phyloP scores from a whole-genome alignment of 805 yeast species.

The Starmerella gropengiesseri region DNA sequence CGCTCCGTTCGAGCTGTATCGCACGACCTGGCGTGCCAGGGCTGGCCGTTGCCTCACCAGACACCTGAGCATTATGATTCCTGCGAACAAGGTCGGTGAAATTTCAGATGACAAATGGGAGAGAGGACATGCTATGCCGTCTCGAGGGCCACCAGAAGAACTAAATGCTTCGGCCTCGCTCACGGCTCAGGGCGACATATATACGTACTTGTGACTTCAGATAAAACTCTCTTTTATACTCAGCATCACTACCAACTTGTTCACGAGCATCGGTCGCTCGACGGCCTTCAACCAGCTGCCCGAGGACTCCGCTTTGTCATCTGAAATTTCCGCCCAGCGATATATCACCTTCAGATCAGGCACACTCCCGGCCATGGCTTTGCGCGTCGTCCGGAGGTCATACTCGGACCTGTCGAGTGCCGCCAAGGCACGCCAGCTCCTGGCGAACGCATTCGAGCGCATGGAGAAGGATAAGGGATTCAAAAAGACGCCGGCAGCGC shows the following conservation, averaged over 20 bases:
- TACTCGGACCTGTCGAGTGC: slow-evolving; percentile 14
- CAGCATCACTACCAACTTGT: too few relatives aligned
- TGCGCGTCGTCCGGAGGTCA: slow-evolving; percentile 5
- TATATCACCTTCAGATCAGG: neutral
- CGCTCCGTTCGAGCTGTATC: neutral
- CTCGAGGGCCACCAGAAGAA: too few relatives aligned
- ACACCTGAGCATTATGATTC: slow-evolving; percentile 4
- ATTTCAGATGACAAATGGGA: slow-evolving; percentile 8
- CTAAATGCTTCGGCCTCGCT: too few relatives aligned
- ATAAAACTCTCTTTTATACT: too few relatives aligned
- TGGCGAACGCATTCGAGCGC: slow-evolving; percentile 27
- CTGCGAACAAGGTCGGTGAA: slow-evolving; percentile 6
- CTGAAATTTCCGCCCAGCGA: slow-evolving; percentile 3
- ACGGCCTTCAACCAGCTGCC: too few relatives aligned
- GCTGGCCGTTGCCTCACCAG: slow-evolving; percentile 3
- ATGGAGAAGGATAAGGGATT: slow-evolving; percentile 25
- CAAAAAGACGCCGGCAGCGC: slow-evolving; percentile 25
- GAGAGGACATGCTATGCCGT: too few relatives aligned
- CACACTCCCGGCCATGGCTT: neutral
- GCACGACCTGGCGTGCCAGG: neutral
- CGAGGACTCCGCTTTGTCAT: neutral
- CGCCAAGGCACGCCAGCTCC: slow-evolving; percentile 25
- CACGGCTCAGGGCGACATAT: too few relatives aligned
- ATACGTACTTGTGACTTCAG: too few relatives aligned
- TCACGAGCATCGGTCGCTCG: too few relatives aligned